These are phyloP conservation scores for Cubamyces lactineus DNA, from an alignment of 768 basidiomycete genomes.

Conservation along the genomic window DNA sequence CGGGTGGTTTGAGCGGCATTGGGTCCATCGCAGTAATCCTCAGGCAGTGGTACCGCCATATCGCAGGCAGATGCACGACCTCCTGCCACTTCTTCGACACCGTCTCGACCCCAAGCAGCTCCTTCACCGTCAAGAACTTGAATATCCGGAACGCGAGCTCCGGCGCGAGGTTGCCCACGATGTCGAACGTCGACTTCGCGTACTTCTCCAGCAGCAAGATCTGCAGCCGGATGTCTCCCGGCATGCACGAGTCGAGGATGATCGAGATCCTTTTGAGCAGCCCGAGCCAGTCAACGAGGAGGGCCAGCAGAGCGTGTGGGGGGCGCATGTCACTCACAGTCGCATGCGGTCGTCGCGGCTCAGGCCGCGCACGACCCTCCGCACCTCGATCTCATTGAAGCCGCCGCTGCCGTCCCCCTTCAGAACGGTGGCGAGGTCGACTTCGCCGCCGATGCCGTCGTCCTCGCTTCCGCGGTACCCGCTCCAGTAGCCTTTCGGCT, in stretches of 20 bases:
- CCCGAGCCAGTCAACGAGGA: no score
- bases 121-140: conserved; percentile 56
- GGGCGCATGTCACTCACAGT: conserved; percentile 53
- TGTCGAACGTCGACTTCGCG: conserved; percentile 77
- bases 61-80: conserved; percentile 60
- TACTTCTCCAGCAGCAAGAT: conserved; percentile 87
- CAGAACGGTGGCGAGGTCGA: conserved; percentile 54
- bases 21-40: conserved; percentile 76
- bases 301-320: conserved; percentile 14
- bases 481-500: conserved; percentile 70
- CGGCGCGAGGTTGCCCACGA: conserved; percentile 72
- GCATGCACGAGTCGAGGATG: conserved; percentile 73
- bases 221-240: conserved; percentile 84
- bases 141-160: conserved; percentile 68
- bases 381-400: conserved; percentile 73
- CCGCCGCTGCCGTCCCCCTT: conserved; percentile 51
- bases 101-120: conserved; percentile 62
- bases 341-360: conserved; percentile 72
- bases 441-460: conserved; percentile 49
- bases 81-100: conserved; percentile 51
- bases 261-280: conserved; percentile 51
- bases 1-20: conserved; percentile 61
- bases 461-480: conserved; percentile 59
- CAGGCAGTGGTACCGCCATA: conserved; percentile 81
- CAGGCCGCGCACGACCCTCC: conserved; percentile 62